phyloP scores from a whole-genome alignment of 345 rosid genomes.

The Kernera saxatilis region DNA sequence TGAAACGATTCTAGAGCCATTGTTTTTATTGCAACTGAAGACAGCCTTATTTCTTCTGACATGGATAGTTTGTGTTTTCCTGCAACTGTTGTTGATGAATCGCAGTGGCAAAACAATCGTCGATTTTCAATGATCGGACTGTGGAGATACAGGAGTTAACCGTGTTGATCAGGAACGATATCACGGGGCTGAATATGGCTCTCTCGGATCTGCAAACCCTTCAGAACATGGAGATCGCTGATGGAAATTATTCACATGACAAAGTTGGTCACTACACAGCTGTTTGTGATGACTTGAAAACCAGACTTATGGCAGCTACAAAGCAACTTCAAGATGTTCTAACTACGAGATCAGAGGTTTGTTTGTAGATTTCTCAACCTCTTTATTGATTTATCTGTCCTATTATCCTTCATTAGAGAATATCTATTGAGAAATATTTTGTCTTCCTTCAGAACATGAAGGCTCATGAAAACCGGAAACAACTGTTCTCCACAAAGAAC shows the following conservation, averaged over 20 bases:
- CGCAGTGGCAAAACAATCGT: constrained; percentile 76
- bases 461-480: constrained; percentile 85
- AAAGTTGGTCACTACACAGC: constrained; percentile 67
- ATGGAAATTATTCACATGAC: constrained; percentile 68
- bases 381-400: not conserved
- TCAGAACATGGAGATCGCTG: constrained; percentile 77
- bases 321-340: constrained; percentile 74
- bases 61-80: not conserved
- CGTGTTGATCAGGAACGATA: constrained; percentile 72
- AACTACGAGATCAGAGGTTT: constrained; percentile 83
- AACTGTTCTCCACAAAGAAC: constrained; percentile 64
- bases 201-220: constrained; percentile 73
- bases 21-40: not conserved
- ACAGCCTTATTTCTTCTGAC: not conserved
- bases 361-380: not conserved
- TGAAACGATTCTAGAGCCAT: not conserved
- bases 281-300: constrained; percentile 80
- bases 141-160: constrained; percentile 83
- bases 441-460: constrained; percentile 60
- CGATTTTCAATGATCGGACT: constrained; percentile 79
- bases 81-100: not conserved
- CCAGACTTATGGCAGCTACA: constrained; percentile 76
- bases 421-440: not conserved
- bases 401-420: not conserved
- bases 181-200: constrained; percentile 64